Base-by-base conservation (phyloP, 768 basidiomycete genomes). In the Nidula microcarpa region DNA sequence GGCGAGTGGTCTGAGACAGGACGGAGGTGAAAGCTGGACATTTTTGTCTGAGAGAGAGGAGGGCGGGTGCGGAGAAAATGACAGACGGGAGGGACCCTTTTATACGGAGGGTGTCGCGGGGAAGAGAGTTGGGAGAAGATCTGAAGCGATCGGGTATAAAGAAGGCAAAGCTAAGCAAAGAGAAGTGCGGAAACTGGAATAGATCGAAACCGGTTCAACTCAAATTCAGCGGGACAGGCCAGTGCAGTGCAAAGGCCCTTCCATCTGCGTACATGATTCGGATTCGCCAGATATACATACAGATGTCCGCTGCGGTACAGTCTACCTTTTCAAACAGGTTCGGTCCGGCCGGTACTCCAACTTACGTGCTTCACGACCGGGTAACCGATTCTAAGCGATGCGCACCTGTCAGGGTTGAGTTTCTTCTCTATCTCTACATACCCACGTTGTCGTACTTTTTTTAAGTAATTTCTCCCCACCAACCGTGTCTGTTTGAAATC, bases 21-120 rank as follows among this genome's bases (percentile, higher is more conserved):
- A 52, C 84, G 82, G 43, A 85, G 80, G 61, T 78, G 78, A 69
- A 76, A 84, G 47, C 67, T 39, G 53, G 73, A 57, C 59, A 69
- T 64, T 49, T 61, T 58, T 55, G 62, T 61, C 48, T 56, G 53
- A 57, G 62, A 52, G 60, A 58, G 54, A 53, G 50, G 59, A 50
- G 55, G 33, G 52, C 17, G 32, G 55, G 53, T 45, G 51, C 43
- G 37, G 32, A 11, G 47, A 35, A 30, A n/a, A 46, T 46, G 11
- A 18, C 44, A 46, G 44, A n/a, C 13, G 44, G 23, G 44, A 11
- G 23, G 13, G 11, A 18, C 14, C 18, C 44, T 64, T 60, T 63
- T 70, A 67, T 68, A 69, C 60, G 58, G 56, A 57, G 62, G 58
- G 51, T 62, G 58, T 57, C 56, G 57, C 60, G 62, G 62, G 60